Conservation (phyloP, 371 early-diverging fungal genomes). For the Mortierella sp. region DNA sequence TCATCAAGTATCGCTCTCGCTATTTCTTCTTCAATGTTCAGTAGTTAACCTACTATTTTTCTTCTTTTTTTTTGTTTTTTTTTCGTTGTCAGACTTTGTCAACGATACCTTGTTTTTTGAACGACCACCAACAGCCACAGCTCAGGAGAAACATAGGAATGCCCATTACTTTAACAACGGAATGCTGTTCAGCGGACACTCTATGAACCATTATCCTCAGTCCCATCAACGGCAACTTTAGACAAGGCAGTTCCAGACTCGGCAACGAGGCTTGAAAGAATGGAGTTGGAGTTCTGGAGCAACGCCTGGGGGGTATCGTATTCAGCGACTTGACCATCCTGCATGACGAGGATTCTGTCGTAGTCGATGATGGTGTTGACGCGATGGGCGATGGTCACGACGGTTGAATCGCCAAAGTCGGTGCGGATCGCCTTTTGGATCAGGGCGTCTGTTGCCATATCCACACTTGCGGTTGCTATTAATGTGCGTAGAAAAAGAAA, state of each 20-base stretch:
- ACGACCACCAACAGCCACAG: too few species aligned
- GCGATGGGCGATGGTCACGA: constrained; percentile 93
- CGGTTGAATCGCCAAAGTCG: constrained; percentile 86
- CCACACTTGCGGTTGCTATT: constrained; percentile 23
- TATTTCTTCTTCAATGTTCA: too few species aligned
- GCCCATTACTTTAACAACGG: too few species aligned
- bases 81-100: too few species aligned
- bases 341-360: constrained; percentile 55
- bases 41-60: too few species aligned
- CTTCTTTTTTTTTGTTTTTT: too few species aligned
- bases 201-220: too few species aligned
- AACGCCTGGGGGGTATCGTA: constrained; percentile 55
- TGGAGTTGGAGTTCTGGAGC: constrained; percentile 66
- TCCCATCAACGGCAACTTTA: too few species aligned
- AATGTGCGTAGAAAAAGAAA: not conserved
- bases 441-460: constrained; percentile 18
- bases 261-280: constrained; percentile 17
- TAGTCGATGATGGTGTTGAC: constrained; percentile 27
- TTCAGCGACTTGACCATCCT: constrained; percentile 57
- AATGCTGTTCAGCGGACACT: too few species aligned
- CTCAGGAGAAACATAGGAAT: too few species aligned
- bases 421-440: constrained; percentile 76
- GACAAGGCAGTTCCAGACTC: not conserved
- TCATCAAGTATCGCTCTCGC: too few species aligned
- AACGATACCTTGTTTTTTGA: too few species aligned